Conservation (phyloP, 164 flowering plant species). For the Vitis amurensis region DNA sequence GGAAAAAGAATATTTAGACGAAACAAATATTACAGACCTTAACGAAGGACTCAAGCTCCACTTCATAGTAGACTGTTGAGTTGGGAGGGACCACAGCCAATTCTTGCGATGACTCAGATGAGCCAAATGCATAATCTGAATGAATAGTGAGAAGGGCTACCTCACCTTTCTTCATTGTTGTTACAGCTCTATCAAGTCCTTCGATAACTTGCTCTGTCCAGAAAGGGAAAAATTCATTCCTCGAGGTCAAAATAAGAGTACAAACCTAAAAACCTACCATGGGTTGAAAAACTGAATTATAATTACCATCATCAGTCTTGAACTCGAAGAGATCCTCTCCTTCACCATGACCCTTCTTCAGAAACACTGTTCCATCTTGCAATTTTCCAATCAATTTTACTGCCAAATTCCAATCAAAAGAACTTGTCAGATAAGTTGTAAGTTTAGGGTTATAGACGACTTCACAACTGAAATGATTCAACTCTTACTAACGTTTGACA, state of each 20-base stretch:
- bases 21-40: slow-evolving; percentile 42
- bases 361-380: slow-evolving; percentile 73
- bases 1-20: neutral
- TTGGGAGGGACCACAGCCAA: slow-evolving; percentile 82
- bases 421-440: no score
- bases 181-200: slow-evolving; percentile 85
- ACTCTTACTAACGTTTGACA: slow-evolving; percentile 48
- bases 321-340: slow-evolving; percentile 74
- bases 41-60: slow-evolving; percentile 76
- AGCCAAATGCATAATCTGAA: slow-evolving; percentile 87
- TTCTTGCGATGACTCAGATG: slow-evolving; percentile 68
- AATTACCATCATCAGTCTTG: slow-evolving; percentile 84
- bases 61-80: slow-evolving; percentile 74
- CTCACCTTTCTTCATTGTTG: slow-evolving; percentile 94
- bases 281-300: neutral
- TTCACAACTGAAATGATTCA: no score
- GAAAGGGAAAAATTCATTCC: neutral
- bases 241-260: neutral
- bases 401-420: slow-evolving; percentile 24
- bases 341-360: slow-evolving; percentile 75
- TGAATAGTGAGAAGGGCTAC: slow-evolving; percentile 66
- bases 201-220: slow-evolving; percentile 84
- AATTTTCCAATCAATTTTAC: slow-evolving; percentile 88
- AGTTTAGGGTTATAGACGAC: no score
- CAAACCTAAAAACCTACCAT: neutral